These are phyloP conservation scores for Atkinsonella hypoxylon DNA, from an alignment of 2,329 filamentous ascomycete species.

Conservation along the genomic window DNA sequence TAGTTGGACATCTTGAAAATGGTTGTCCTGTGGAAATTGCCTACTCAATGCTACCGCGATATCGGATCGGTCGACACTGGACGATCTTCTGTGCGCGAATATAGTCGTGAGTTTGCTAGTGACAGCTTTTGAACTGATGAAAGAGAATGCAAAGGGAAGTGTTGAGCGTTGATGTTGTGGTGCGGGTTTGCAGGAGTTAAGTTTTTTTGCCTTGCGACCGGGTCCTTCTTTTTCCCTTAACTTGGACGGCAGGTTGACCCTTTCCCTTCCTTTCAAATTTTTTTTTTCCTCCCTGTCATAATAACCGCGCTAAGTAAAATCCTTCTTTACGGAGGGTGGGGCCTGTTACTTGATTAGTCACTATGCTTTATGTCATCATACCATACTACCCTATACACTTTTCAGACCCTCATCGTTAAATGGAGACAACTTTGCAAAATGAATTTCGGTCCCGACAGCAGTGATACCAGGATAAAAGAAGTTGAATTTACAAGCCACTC, in stretches of 20 bases:
- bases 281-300: constrained; percentile 9
- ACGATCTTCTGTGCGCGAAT: neutral
- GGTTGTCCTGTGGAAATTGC: neutral
- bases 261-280: constrained; percentile 10
- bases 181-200: constrained; percentile 15
- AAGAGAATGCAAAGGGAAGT: constrained; percentile 15
- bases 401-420: too few relatives aligned
- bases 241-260: constrained; percentile 7
- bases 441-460: too few relatives aligned
- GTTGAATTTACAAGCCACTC: too few relatives aligned
- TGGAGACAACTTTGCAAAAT: neutral
- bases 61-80: too few relatives aligned
- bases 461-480: too few relatives aligned
- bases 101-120: neutral
- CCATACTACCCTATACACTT: constrained; percentile 3
- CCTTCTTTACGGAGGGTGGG: neutral
- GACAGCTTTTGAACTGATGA: constrained; percentile 12
- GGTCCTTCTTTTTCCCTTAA: constrained; percentile 12
- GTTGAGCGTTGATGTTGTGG: constrained; percentile 7
- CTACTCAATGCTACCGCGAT: neutral
- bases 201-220: constrained; percentile 7
- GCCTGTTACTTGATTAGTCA: constrained; percentile 6
- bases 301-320: constrained; percentile 12
- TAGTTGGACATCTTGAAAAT: constrained; percentile 33
- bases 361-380: neutral